phyloP scores from a whole-genome alignment of 2,329 filamentous ascomycete genomes.

The Beauveria scarabaeidicola region DNA sequence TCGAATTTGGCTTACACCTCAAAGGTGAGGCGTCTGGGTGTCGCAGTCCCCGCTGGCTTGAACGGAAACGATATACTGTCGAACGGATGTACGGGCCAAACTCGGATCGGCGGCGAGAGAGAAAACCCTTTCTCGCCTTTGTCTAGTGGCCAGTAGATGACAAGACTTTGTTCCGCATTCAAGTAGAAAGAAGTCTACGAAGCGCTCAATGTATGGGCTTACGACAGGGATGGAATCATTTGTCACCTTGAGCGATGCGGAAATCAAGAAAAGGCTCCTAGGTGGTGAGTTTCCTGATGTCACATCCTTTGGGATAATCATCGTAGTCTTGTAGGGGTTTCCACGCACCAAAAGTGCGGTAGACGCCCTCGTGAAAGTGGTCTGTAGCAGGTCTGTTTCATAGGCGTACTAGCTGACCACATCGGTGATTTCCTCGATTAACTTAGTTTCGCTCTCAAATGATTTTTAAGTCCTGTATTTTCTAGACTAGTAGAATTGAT shows the following conservation, averaged over 20 bases:
- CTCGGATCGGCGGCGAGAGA: no score
- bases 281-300: not conserved
- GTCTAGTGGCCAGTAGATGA: no score
- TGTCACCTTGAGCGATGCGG: not conserved
- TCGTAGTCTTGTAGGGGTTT: not conserved
- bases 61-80: no score
- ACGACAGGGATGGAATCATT: not conserved
- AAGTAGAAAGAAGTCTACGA: no score
- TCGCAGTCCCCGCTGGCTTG: no score
- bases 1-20: not conserved
- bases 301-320: not conserved
- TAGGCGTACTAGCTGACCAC: not conserved
- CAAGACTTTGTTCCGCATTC: no score
- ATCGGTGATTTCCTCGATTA: not conserved
- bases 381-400: not conserved
- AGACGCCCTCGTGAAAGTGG: not conserved
- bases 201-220: not conserved
- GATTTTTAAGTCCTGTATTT: not conserved
- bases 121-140: no score
- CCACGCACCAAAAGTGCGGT: not conserved
- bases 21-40: no score
- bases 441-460: not conserved
- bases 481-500: not conserved
- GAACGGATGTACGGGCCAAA: no score
- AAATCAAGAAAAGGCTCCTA: not conserved